Evolutionary conservation across 202 grass and related monocot genomes (phyloP), one percentile per base, ranked within the genome.

Genomic region (Cymbopogon flexuosus): DNA sequence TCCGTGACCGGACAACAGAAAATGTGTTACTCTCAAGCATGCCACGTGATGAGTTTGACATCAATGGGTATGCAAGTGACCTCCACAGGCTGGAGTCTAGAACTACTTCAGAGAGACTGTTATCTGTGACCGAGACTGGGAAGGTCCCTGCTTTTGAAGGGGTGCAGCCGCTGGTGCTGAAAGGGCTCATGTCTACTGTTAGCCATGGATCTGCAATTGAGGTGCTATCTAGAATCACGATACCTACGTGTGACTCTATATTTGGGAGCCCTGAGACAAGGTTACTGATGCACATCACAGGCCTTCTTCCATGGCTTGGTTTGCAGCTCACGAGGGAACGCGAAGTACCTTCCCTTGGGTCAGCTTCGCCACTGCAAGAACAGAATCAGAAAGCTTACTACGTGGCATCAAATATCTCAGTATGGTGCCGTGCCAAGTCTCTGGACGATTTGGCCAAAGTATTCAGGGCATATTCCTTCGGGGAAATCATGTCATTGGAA

Each of bases 241-340:
- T 98, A 72, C 86, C 90, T 13, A 91, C 90, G 46, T 97, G 95
- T 11, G 90, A 97, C 59, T 97, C 92, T 72, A 94, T 97, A 82
- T 97, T 94, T 84, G 95, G 95, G n/a, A 97, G 77, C 75, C 82
- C 89, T 18, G 95, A 97, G 78, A 94, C 95, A 74, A 91, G 95
- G 42, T 81, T 97, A 33, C 89, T 97, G 76, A 97, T 97, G 95
- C 95, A 97, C 68, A 93, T 94, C 57, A 98, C 83, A 21, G 95
- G 95, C 70, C 89, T 98, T 22, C 86, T 98, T 64, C 95, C 95
- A 68, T 98, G 95, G 95, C 95, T 98, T 0, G 95, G 92, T n/a
- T 76, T 98, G 68, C 95, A 98, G 76, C 91, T 98, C 76, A 62
- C 75, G 1, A 90, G 68, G 37, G 91, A 47, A 40, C 37, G 37